Base-by-base conservation (phyloP, 2,329 filamentous ascomycete species). In the Colletotrichum sp. region DNA sequence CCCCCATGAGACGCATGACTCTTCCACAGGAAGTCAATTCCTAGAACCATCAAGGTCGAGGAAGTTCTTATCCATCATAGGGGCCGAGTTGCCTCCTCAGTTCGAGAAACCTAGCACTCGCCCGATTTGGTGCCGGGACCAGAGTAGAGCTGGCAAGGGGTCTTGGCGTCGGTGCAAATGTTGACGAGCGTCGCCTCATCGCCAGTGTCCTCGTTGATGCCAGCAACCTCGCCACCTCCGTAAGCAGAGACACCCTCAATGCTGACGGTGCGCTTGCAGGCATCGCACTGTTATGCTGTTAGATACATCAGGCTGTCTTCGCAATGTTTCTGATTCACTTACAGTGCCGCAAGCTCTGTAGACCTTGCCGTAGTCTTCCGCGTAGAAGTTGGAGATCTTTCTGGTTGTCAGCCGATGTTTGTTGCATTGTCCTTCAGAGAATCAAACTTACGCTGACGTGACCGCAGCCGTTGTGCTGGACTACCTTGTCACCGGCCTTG, bases 391-490 rank as follows among this genome's bases (percentile, higher is more conserved):
- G 77, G 84, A 77, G 36, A 84, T 83, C 75, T 76, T 6, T 13
- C n/a, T n/a, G 5, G 15, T 6, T 39, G 26, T 57, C 3, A 52
- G 18, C 36, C 15, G 12, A 15, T 34, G 3, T 15, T 8, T 24
- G 18, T 16, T 60, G 28, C 3, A 32, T 15, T 8, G 3, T 15
- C 7, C 5, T 15, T 32, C 28, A 12, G n/a, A 13, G 10, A 15
- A 36, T 28, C 6, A 24, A 22, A 72, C 72, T 76, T 30, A 84
- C 82, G 34, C 80, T 80, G n/a, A 88, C 84, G 16, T 84, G 86
- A 1, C 87, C 87, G 67, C 86, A 84, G 15, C 87, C 87, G 69
- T 89, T 88, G 79, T 88, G 86, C 80, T 89, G 87, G 63, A 89
- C 81, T 18, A 89, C 79, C 81, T 89, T 89, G 79, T 89, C 88